Conservation (phyloP, 192 early-diverging fungal species). For the Coemansia sp. region DNA sequence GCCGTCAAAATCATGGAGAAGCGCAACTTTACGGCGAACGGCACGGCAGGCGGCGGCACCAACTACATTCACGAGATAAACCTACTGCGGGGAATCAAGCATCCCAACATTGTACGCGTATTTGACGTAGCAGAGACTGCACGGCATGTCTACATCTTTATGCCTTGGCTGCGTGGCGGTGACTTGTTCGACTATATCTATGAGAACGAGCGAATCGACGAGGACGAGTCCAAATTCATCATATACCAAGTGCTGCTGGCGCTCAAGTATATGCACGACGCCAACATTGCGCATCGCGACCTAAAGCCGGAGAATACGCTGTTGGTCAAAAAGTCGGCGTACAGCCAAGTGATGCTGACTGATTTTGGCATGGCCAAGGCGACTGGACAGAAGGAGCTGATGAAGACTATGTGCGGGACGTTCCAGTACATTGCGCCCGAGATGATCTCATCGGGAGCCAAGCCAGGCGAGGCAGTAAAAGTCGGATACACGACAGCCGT, state of each 20-base stretch:
- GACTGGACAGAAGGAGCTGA: constrained; percentile 68
- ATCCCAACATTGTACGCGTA: constrained; percentile 76
- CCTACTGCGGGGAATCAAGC: constrained; percentile 70
- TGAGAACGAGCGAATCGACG: constrained; percentile 67
- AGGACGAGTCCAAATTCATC: constrained; percentile 78
- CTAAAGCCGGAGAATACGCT: constrained; percentile 79
- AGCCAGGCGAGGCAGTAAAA: constrained; percentile 39
- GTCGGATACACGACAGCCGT: constrained; percentile 63
- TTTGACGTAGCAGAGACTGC: constrained; percentile 65
- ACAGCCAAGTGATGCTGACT: constrained; percentile 75
- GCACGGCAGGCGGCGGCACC: constrained; percentile 76
- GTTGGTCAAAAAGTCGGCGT: constrained; percentile 49
- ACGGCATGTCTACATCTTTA: constrained; percentile 70
- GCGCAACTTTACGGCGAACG: constrained; percentile 63
- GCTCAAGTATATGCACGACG: constrained; percentile 76
- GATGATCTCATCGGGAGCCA: constrained; percentile 58
- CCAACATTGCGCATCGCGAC: constrained; percentile 84
- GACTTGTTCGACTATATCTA: constrained; percentile 89
- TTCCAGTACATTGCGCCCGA: constrained; percentile 84
- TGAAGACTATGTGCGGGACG: constrained; percentile 92
- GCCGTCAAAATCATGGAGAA: constrained; percentile 91
- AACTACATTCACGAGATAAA: constrained; percentile 76
- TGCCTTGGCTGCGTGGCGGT: constrained; percentile 79
- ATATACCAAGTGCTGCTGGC: constrained; percentile 76
- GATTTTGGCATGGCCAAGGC: constrained; percentile 93